phyloP scores from a whole-genome alignment of 768 basidiomycete genomes.

The Trichaptum fuscoviolaceum region DNA sequence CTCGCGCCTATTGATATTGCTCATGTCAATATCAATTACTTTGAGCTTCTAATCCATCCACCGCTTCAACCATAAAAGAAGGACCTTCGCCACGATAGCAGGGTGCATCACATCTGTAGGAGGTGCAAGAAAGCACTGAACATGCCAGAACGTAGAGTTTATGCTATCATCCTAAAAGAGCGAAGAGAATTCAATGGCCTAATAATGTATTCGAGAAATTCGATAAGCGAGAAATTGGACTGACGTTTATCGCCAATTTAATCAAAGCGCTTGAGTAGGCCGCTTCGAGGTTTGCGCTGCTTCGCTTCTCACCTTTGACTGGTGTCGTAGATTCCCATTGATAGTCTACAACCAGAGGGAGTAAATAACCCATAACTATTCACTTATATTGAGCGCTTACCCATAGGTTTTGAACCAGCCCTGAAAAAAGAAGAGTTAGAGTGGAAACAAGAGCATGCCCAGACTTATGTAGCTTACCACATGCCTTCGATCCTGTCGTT shows the following conservation, averaged over 20 bases:
- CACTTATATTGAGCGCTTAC: neutral
- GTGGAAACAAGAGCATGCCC: neutral
- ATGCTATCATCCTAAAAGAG: constrained; percentile 16
- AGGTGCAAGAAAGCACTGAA: constrained; percentile 12
- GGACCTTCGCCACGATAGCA: constrained; percentile 16
- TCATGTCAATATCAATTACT: too few species aligned
- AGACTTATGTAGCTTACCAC: neutral
- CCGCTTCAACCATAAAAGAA: neutral
- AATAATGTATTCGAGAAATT: neutral
- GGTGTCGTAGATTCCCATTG: neutral
- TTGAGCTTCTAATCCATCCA: neutral
- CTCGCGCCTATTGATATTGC: too few species aligned
- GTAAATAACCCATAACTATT: too few species aligned
- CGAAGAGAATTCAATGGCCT: neutral
- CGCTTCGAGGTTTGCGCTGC: neutral
- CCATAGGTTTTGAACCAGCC: neutral
- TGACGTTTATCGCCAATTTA: neutral
- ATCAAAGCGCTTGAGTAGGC: neutral
- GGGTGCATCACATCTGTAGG: constrained; percentile 18
- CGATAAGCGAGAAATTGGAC: neutral
- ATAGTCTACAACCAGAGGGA: neutral
- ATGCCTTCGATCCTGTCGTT: neutral
- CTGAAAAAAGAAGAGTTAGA: neutral
- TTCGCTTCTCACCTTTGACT: neutral
- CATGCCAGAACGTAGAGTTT: constrained; percentile 13